These are phyloP conservation scores for Xylaria sp. DNA, from an alignment of 2,329 filamentous ascomycete species.

Conservation along the genomic window DNA sequence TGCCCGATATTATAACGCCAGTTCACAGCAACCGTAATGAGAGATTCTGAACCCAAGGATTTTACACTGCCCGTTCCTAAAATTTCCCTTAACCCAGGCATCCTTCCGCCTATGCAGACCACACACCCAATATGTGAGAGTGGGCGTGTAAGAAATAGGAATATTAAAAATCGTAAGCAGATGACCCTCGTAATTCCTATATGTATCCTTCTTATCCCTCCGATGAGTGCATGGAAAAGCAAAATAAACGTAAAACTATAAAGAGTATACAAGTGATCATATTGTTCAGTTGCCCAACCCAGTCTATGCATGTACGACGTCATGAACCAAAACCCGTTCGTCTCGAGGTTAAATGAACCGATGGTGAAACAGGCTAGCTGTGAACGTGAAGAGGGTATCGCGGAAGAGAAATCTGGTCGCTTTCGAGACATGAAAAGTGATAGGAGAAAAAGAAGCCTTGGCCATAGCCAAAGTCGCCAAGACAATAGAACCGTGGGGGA, in stretches of 20 bases:
- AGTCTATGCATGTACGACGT: slow-evolving; percentile 36
- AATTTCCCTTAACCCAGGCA: not conserved
- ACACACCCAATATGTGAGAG: slow-evolving; percentile 8
- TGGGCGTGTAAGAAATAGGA: slow-evolving; percentile 4
- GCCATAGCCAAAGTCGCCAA: slow-evolving; percentile 15
- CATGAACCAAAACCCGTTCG: slow-evolving; percentile 28
- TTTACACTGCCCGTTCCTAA: slow-evolving; percentile 22
- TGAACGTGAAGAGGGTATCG: slow-evolving; percentile 31
- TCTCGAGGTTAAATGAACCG: slow-evolving; percentile 13
- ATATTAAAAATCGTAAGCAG: slow-evolving; percentile 5
- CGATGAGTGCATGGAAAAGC: slow-evolving; percentile 12
- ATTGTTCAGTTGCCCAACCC: slow-evolving; percentile 33
- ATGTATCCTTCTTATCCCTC: slow-evolving; percentile 19
- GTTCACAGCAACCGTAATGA: slow-evolving; percentile 13
- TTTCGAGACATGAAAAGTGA: not conserved
- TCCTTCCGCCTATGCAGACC: slow-evolving; percentile 13
- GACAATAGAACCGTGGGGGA: slow-evolving; percentile 20
- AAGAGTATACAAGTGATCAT: slow-evolving; percentile 26
- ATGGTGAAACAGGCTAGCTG: slow-evolving; percentile 2
- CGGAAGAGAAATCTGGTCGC: slow-evolving; percentile 20
- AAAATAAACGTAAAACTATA: slow-evolving; percentile 13
- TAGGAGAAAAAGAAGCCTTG: not conserved
- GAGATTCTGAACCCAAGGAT: slow-evolving; percentile 5
- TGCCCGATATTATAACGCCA: slow-evolving; percentile 29
- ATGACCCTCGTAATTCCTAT: slow-evolving; percentile 8